Base-by-base conservation (phyloP, 805 yeast genomes). In the Wickerhamiella shivajii region DNA sequence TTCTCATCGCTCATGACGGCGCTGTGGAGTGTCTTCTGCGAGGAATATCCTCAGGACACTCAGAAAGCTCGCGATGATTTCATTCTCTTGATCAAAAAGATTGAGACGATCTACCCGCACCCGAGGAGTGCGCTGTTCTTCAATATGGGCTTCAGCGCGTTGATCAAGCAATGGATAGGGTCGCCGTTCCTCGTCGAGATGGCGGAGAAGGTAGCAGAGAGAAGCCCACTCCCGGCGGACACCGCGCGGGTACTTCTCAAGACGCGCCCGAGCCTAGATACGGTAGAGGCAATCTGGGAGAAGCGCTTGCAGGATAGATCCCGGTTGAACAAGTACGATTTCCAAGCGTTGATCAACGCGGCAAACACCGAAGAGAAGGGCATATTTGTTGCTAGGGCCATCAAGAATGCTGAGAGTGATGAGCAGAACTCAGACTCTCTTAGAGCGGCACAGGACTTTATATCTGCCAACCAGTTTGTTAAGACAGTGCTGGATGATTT, bases 241-340 rank as follows among this genome's bases (percentile, higher is more conserved):
- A 19, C 46, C 6, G 27, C 39, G 18, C 40, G 51, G 6, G 41
- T 45, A 3, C 37, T 44, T 18, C 38, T 47, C 27, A 44, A 40
- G 27, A 34, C 29, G 3, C 27, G 27, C 14, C 34, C 34, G 6
- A 5, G 17, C 20, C 6, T 24, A n/a, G 34, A 31, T 1, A 18
- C 19, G 4, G 23, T 31, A 6, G 6, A 14, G 11, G 14, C 14
- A 6, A 20, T 25, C 3, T 31, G 34, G 34, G 12, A 5, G 25
- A 21, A 18, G 20, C 29, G 34, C 25, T 13, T 8, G 3, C 18
- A 24, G 13, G 15, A 5, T n/a, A 10, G 16, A 5, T 10, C 14
- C 18, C 11, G 13, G 16, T 16, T 24, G 6, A 19, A 19, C 5
- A 3, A 7, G 6, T 25, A 25, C 27, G 29, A 31, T 18, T 17